Percentiles rank a stretch among this genome's conserved stretches.
Evolutionary conservation across 1,284 basidiomycete genomes (phyloP).

Genomic region (Tylopilus sp.): DNA sequence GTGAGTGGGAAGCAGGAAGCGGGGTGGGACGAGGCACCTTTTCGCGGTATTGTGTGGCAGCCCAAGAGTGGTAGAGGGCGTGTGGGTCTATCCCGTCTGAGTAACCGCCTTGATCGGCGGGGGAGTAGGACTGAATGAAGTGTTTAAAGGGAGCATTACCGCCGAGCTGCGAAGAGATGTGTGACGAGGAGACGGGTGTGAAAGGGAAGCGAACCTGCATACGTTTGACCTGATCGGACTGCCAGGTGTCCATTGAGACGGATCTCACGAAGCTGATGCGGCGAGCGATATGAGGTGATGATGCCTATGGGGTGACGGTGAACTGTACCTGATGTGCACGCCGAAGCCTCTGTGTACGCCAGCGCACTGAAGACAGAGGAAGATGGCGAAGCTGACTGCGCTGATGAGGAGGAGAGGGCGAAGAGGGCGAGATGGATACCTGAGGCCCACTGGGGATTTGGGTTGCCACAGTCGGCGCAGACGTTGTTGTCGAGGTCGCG

Average conservation of each 20-base stretch:
- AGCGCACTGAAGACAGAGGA: slow-evolving; percentile 90
- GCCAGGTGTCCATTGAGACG: slow-evolving; percentile 96
- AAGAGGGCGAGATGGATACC: slow-evolving; percentile 36
- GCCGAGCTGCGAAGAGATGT: slow-evolving; percentile 54
- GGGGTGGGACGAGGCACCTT: slow-evolving; percentile 52
- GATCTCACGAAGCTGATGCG: slow-evolving; percentile 79
- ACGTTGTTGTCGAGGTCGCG: slow-evolving; percentile 71
- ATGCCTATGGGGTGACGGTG: neutral
- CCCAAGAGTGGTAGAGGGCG: slow-evolving; percentile 90
- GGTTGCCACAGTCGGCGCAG: slow-evolving; percentile 80
- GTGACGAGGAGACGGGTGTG: slow-evolving; percentile 11
- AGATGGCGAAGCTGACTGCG: slow-evolving; percentile 68
- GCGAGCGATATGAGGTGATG: slow-evolving; percentile 7
- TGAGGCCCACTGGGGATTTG: slow-evolving; percentile 91
- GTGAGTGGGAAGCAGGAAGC: slow-evolving; percentile 5
- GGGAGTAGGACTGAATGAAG: slow-evolving; percentile 74
- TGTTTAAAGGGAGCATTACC: slow-evolving; percentile 79
- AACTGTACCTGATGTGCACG: slow-evolving; percentile 72
- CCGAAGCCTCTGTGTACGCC: slow-evolving; percentile 87
- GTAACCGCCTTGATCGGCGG: slow-evolving; percentile 72
- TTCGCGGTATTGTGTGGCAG: slow-evolving; percentile 86
- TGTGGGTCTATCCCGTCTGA: slow-evolving; percentile 63
- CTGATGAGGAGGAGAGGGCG: neutral
- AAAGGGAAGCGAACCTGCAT: slow-evolving; percentile 66
- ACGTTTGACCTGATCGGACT: slow-evolving; percentile 81